Evolutionary conservation across 176 grass and related monocot genomes (phyloP), one percentile per base, ranked within the genome.

Genomic region (Oryza brachyantha): DNA sequence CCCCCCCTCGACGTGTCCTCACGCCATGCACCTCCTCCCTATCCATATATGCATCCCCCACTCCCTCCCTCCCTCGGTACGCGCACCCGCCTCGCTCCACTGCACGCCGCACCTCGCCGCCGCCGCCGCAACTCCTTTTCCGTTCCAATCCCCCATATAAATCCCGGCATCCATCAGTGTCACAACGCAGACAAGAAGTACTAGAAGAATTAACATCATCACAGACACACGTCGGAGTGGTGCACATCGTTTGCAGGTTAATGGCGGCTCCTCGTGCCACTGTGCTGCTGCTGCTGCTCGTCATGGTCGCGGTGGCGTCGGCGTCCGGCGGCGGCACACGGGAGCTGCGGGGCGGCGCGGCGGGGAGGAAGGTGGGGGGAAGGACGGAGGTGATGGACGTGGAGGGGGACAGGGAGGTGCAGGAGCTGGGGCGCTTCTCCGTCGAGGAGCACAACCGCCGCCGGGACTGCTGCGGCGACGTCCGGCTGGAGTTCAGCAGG

Each of bases 401-500:
- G 32, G 92, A 91, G 76, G 22, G 43, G 10, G 72, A 94, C 92
- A 46, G 48, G 66, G 87, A 93, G 59, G 92, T 98, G 77, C 96
- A 98, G 82, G 90, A 93, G 14, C 92, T 94, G 1, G 96, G 96
- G 3, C 85, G 64, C 7, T 98, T 93, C 77, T 87, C 76, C 60
- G 90, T 98, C 25, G 77, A 86, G 19, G 92, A 98, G 81, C 83
- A 94, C 85, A 98, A 98, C 82, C 83, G 52, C 5, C 79, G 40
- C 52, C 72, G 62, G 38, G 54, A 21, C 0, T 24, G 26, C 43
- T n/a, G 19, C 28, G 14, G 64, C 37, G 13, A 8, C 1, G 42
- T 3, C 19, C 38, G 66, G 60, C 87, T 98, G 64, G 83, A 85
- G 43, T 98, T 98, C 70, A 35, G 9, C 4, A 72, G 76, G 37